Percentiles rank a stretch among this genome's conserved stretches.
phyloP scores from a whole-genome alignment of 345 rosid species.

The Eutrema yunnanense region DNA sequence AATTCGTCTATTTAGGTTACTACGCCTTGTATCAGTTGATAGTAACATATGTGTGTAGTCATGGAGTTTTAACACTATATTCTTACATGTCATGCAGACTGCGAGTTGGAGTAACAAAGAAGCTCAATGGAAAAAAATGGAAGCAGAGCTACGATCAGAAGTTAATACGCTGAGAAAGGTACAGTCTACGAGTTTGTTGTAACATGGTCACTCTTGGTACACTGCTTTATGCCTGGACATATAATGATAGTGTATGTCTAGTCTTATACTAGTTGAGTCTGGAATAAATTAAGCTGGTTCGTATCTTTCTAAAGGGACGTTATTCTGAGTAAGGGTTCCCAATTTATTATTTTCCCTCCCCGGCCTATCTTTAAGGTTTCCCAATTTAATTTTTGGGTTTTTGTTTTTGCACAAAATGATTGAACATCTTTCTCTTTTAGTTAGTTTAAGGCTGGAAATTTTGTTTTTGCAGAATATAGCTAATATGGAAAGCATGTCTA shows the following conservation, averaged over 20 bases:
- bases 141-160: constrained; percentile 40
- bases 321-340: background rate
- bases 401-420: background rate
- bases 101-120: constrained; percentile 42
- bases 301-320: background rate
- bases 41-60: background rate
- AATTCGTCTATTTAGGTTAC: background rate
- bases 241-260: background rate
- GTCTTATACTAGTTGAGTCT: background rate
- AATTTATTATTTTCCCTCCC: background rate
- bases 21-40: background rate
- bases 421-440: background rate
- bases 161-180: constrained; percentile 48
- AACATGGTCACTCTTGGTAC: background rate
- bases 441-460: background rate
- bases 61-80: background rate
- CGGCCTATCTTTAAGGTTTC: background rate
- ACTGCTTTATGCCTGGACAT: background rate
- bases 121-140: constrained; percentile 46
- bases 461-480: constrained; percentile 26
- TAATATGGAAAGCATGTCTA: background rate
- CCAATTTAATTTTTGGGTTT: background rate
- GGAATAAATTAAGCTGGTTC: background rate
- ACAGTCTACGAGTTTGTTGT: background rate
- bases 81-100: constrained; percentile 29